Evolutionary conservation across 192 early-diverging fungal species (phyloP).

Genomic region (Borealophlyctis nickersoniae): DNA sequence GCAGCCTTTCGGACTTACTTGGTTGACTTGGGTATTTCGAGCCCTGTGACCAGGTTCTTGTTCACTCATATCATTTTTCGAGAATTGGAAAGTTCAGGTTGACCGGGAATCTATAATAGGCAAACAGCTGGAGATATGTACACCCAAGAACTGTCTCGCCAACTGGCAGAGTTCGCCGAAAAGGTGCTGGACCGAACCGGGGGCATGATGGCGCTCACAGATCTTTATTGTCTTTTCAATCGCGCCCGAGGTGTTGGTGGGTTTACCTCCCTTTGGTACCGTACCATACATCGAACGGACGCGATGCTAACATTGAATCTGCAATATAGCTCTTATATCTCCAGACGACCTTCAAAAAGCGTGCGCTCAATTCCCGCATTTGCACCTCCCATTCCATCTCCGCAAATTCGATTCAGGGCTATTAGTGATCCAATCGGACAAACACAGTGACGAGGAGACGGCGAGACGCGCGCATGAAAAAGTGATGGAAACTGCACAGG

Average conservation of each 20-base stretch:
- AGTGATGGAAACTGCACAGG: conserved; percentile 37
- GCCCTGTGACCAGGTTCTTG: conserved; percentile 80
- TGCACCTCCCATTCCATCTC: conserved; percentile 72
- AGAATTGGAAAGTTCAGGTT: conserved; percentile 9
- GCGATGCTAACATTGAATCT: background rate
- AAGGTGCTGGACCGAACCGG: conserved; percentile 54
- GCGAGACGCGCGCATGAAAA: conserved; percentile 53
- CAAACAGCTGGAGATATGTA: conserved; percentile 84
- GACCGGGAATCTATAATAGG: conserved; percentile 31
- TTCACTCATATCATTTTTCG: too few relatives aligned
- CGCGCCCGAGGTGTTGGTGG: conserved; percentile 82
- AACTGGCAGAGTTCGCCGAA: conserved; percentile 79
- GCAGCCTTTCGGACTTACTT: conserved; percentile 64
- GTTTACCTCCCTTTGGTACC: background rate
- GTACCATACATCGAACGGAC: background rate
- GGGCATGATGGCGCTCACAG: conserved; percentile 79
- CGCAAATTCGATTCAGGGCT: conserved; percentile 80
- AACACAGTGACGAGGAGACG: conserved; percentile 66
- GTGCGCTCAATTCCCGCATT: conserved; percentile 61
- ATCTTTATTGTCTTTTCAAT: conserved; percentile 94
- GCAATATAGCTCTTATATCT: conserved; percentile 69
- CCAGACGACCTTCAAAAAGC: conserved; percentile 89
- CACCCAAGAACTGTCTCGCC: conserved; percentile 79
- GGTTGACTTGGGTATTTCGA: conserved; percentile 85
- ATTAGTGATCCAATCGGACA: conserved; percentile 66